Base-by-base conservation (phyloP, 768 basidiomycete species). In the Scleroderma citrinum region DNA sequence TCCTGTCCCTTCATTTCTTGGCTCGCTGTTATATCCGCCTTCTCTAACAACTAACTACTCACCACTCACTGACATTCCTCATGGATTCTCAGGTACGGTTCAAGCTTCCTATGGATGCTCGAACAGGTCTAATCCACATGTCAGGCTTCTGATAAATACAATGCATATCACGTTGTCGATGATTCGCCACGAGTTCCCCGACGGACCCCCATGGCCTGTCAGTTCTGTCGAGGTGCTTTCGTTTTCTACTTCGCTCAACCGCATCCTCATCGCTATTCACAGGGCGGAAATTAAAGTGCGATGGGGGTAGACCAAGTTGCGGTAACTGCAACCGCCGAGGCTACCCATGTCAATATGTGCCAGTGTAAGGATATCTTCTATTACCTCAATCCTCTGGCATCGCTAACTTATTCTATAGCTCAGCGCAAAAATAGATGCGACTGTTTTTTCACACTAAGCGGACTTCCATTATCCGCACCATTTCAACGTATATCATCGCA, bases 231-330 rank as follows among this genome's bases (percentile, higher is more conserved):
- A 64, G 81, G 85, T 82, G 48, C 8, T 53, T 20, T 19, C 30
- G 5, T 55, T 10, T 37, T 42, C 32, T 36, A 21, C 14, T 30
- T n/a, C 19, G 39, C 17, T 19, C 47, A 44, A 39, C n/a, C 41
- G 41, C 41, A 19, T 43, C 48, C 20, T 54, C 36, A 37, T 11
- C 36, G 42, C 29, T 50, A 23, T 35, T 8, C 50, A 37, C 55
- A 86, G 84, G 80, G 5, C 74, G 84, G 51, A 86, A 86, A 64
- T 63, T 87, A 47, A 87, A 86, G 65, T 87, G 85, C 59, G 83
- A 86, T 56, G 85, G 85, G 13, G 55, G 61, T 45, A 74, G 76
- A 24, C 82, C 83, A 2, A 76, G 76, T 31, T 87, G 85, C 62
- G 71, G 69, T 30, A 85, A 87, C 59, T 87, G 85, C 63, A 71